Evolutionary conservation across 179 eudicot genomes (phyloP).

Genomic region (Heliamphora pulchella): DNA sequence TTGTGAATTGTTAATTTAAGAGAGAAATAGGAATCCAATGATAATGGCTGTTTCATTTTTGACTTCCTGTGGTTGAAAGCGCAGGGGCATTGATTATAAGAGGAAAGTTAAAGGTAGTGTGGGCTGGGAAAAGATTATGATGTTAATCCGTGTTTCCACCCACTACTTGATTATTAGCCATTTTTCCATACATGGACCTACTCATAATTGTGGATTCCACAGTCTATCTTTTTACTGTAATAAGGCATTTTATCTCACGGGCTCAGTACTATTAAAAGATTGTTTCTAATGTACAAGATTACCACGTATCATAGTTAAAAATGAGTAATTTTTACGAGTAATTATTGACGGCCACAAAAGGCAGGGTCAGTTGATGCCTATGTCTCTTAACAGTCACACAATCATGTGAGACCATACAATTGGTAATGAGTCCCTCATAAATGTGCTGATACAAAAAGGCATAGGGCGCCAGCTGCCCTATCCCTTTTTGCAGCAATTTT

Average conservation of each 20-base stretch:
- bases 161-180: neutral
- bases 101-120: neutral
- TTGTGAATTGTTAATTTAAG: neutral
- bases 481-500: no score
- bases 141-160: neutral
- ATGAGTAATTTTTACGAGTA: no score
- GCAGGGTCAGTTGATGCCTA: no score
- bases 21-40: slow-evolving; percentile 13
- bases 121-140: slow-evolving; percentile 11
- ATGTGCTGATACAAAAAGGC: no score
- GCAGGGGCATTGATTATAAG: slow-evolving; percentile 13
- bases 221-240: neutral
- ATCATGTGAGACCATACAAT: no score
- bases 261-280: no score
- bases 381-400: no score
- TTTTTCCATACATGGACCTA: neutral
- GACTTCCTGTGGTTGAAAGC: slow-evolving; percentile 15
- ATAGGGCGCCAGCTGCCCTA: no score
- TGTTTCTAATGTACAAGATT: no score
- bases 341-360: no score
- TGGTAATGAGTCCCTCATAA: no score
- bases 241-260: neutral
- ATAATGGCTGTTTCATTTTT: slow-evolving; percentile 7
- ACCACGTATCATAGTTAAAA: no score
- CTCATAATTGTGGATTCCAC: neutral